Conservation (phyloP, 345 rosid species). For the Xanthoceras sorbifolium region DNA sequence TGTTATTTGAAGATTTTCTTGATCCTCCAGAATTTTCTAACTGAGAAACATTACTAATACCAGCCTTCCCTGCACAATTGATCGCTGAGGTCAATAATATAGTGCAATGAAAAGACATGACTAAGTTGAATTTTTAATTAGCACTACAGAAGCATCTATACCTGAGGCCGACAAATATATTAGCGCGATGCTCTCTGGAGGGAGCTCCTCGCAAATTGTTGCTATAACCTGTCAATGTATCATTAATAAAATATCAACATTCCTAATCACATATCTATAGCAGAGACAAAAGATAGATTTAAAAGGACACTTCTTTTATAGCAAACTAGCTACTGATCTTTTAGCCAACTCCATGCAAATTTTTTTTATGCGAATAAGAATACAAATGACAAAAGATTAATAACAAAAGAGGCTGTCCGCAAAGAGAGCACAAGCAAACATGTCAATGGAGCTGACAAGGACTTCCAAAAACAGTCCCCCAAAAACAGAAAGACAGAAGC, state of each 20-base stretch:
- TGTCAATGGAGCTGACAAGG: background rate
- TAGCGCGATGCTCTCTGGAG: conserved; percentile 76
- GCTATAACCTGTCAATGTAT: conserved; percentile 73
- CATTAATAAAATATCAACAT: conserved; percentile 20
- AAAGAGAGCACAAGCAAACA: background rate
- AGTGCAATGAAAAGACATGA: conserved; percentile 1
- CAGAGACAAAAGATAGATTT: background rate
- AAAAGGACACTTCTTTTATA: conserved; percentile 3
- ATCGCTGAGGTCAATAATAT: conserved; percentile 21
- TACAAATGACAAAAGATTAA: background rate
- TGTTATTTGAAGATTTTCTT: conserved; percentile 61
- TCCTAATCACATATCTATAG: background rate
- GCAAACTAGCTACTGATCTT: conserved; percentile 1
- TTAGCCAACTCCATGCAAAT: background rate
- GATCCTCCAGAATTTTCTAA: conserved; percentile 60
- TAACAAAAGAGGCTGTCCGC: background rate
- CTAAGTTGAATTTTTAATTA: conserved; percentile 18
- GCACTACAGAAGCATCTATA: conserved; percentile 33
- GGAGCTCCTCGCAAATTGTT: conserved; percentile 85
- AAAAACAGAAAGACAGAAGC: background rate
- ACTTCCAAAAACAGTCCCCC: background rate
- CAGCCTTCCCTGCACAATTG: conserved; percentile 60
- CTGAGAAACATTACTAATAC: conserved; percentile 36
- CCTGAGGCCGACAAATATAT: conserved; percentile 89
- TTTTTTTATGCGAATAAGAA: background rate